These are phyloP conservation scores for Bisporella sp. DNA, from an alignment of 2,329 filamentous ascomycete genomes.

Conservation along the genomic window DNA sequence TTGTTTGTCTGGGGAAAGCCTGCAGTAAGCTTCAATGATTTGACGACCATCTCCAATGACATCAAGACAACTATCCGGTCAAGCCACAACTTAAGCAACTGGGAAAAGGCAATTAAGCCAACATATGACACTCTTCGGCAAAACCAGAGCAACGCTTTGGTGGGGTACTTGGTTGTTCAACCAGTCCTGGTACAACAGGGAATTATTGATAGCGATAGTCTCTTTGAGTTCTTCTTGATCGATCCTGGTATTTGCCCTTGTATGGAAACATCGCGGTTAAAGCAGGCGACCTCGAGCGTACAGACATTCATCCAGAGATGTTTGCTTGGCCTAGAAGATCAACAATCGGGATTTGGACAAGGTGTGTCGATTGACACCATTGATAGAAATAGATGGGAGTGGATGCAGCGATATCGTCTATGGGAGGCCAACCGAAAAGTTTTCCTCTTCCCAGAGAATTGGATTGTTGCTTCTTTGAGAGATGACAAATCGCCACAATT, in stretches of 20 bases:
- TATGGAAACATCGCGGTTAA: slow-evolving; percentile 25
- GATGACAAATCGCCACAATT: slow-evolving; percentile 27
- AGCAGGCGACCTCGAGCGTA: slow-evolving; percentile 26
- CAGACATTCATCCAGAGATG: slow-evolving; percentile 28
- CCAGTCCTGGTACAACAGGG: neutral
- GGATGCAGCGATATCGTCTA: too few species aligned
- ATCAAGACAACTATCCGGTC: neutral
- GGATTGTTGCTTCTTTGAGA: slow-evolving; percentile 23
- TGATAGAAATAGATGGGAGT: too few species aligned
- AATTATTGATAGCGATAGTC: slow-evolving; percentile 17
- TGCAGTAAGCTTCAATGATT: neutral
- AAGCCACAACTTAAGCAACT: neutral
- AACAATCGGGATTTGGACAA: slow-evolving; percentile 22
- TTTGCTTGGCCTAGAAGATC: slow-evolving; percentile 23
- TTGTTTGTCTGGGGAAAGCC: neutral
- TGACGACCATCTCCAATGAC: neutral
- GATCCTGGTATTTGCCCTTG: slow-evolving; percentile 26
- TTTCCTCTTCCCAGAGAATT: slow-evolving; percentile 30
- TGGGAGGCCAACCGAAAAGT: slow-evolving; percentile 25
- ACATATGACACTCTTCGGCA: slow-evolving; percentile 5
- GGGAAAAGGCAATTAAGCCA: neutral
- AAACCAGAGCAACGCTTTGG: slow-evolving; percentile 13
- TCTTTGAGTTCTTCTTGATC: slow-evolving; percentile 28
- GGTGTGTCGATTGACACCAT: too few species aligned
- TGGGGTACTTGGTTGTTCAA: slow-evolving; percentile 15